A percentile compares a stretch with the other conserved stretches of the same genome.
Evolutionary conservation across 495 filamentous ascomycete genomes (phyloP).

Genomic region (Aspergillus funiculosus): DNA sequence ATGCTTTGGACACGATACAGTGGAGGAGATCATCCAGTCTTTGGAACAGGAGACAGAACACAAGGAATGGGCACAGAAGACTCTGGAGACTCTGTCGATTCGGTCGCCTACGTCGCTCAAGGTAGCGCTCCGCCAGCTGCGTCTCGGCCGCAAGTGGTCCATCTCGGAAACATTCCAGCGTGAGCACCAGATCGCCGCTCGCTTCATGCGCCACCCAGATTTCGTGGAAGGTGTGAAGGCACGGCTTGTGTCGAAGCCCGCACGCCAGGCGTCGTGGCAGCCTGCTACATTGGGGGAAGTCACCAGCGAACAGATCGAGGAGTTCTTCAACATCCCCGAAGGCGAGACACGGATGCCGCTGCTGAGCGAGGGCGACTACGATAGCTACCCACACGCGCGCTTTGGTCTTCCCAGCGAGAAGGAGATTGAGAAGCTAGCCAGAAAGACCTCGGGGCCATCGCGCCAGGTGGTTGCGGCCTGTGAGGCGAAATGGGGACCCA

Average conservation of each 20-base stretch:
- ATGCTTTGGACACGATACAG: constrained; percentile 61
- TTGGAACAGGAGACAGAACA: constrained; percentile 54
- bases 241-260: constrained; percentile 60
- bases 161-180: constrained; percentile 77
- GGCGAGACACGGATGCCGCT: constrained; percentile 47
- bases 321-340: constrained; percentile 52
- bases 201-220: constrained; percentile 83
- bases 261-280: constrained; percentile 59
- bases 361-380: constrained; percentile 48
- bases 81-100: constrained; percentile 59
- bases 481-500: constrained; percentile 28
- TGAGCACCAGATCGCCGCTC: constrained; percentile 70
- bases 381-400: constrained; percentile 59
- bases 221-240: constrained; percentile 83
- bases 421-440: constrained; percentile 56
- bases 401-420: constrained; percentile 69
- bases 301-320: constrained; percentile 43
- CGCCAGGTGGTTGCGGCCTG: constrained; percentile 26
- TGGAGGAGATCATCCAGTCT: constrained; percentile 64
- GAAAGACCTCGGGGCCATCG: constrained; percentile 5
- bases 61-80: constrained; percentile 67
- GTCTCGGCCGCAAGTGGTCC: constrained; percentile 63
- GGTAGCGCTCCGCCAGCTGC: constrained; percentile 77
- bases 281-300: constrained; percentile 64
- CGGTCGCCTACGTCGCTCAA: constrained; percentile 80